A percentile compares a stretch with the other conserved stretches of the same genome.
phyloP scores from a whole-genome alignment of 208 protist genomes.

The Perkinsela sp. region DNA sequence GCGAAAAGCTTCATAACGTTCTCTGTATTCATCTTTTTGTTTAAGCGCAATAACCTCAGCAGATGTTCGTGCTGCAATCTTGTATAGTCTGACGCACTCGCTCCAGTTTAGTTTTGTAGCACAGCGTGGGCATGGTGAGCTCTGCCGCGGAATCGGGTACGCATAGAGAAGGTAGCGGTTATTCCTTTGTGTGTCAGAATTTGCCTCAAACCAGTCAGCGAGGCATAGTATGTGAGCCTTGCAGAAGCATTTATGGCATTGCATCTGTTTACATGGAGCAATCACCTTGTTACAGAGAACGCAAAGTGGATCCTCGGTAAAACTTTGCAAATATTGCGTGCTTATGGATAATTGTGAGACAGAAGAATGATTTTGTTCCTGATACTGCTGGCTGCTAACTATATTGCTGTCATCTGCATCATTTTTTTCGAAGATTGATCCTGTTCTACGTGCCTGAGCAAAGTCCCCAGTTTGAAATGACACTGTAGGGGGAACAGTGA shows the following conservation, averaged over 20 bases:
- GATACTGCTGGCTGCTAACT: too few relatives aligned
- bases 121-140: background rate
- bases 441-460: background rate
- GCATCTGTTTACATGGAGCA: background rate
- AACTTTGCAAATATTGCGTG: too few relatives aligned
- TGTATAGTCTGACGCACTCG: background rate
- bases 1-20: background rate
- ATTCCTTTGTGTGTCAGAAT: background rate
- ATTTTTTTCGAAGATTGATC: background rate
- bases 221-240: background rate
- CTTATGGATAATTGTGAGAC: too few relatives aligned
- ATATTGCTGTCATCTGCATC: too few relatives aligned
- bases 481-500: background rate
- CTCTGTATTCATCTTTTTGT: background rate
- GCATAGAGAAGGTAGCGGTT: background rate
- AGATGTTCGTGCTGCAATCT: background rate
- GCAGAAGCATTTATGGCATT: background rate
- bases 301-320: background rate
- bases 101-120: background rate
- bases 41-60: background rate
- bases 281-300: background rate
- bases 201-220: background rate
- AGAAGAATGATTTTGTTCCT: too few relatives aligned
- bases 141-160: background rate
- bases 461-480: background rate